Conservation (phyloP, 176 grass and related monocot species). For the Musa itinerans region DNA sequence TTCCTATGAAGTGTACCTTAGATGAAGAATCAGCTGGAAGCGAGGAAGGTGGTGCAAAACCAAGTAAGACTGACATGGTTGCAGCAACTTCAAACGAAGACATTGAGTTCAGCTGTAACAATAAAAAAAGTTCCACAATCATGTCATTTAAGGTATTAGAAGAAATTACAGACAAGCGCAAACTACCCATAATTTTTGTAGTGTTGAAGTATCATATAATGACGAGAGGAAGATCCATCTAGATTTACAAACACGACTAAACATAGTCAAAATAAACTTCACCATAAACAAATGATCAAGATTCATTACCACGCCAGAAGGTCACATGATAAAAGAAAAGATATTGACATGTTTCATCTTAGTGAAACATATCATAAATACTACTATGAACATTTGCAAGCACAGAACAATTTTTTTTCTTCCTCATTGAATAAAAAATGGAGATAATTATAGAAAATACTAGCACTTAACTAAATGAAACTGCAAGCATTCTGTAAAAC, state of each 20-base stretch:
- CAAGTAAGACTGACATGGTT: conserved; percentile 68
- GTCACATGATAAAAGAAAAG: no score
- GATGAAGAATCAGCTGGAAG: conserved; percentile 45
- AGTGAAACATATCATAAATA: no score
- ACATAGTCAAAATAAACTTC: background rate
- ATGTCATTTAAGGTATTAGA: background rate
- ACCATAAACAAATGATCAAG: background rate
- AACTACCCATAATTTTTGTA: background rate
- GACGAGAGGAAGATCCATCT: background rate
- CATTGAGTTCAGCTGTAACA: conserved; percentile 23
- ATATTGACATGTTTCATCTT: no score
- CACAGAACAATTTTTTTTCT: no score
- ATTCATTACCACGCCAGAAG: background rate
- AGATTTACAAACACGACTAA: background rate
- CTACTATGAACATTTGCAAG: no score
- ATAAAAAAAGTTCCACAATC: background rate
- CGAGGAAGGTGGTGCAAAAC: conserved; percentile 52
- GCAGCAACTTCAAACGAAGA: conserved; percentile 62
- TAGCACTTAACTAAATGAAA: no score
- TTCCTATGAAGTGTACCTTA: conserved; percentile 29
- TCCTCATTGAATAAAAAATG: no score
- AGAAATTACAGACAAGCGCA: background rate
- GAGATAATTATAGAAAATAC: no score
- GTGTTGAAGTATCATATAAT: no score
- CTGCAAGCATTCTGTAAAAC: no score